These are phyloP conservation scores for Geotrichum bryndzae DNA, from an alignment of 1,139 yeast species.

Conservation along the genomic window DNA sequence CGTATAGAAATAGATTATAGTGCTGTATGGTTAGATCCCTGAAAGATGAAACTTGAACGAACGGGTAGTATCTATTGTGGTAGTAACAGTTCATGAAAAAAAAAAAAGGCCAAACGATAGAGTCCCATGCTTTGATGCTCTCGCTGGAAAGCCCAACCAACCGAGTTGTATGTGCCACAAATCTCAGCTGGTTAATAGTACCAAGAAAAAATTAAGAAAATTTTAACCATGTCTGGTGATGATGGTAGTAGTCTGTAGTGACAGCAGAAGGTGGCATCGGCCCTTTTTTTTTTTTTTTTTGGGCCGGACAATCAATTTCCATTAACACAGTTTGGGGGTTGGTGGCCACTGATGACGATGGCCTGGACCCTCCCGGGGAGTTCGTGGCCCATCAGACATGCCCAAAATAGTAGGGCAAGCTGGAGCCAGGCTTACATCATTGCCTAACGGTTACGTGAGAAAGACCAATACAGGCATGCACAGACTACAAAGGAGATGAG, in stretches of 20 bases:
- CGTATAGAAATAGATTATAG: too few species aligned
- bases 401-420: not conserved
- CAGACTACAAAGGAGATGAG: not conserved
- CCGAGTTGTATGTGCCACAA: not conserved
- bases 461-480: not conserved
- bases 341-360: not conserved
- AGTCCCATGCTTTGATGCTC: too few species aligned
- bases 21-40: too few species aligned
- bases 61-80: too few species aligned
- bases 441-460: not conserved
- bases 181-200: not conserved
- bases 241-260: not conserved
- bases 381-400: not conserved
- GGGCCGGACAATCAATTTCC: not conserved
- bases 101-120: too few species aligned
- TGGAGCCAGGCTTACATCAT: not conserved
- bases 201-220: not conserved
- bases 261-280: not conserved
- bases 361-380: not conserved
- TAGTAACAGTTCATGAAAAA: too few species aligned
- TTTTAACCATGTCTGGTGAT: not conserved
- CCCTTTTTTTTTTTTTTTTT: not conserved
- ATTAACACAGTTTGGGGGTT: not conserved
- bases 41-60: not conserved
- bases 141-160: not conserved